Percentiles rank a stretch among this genome's conserved stretches.
Conservation (phyloP, 163 green algal genomes). For the Picocystis sp. region DNA sequence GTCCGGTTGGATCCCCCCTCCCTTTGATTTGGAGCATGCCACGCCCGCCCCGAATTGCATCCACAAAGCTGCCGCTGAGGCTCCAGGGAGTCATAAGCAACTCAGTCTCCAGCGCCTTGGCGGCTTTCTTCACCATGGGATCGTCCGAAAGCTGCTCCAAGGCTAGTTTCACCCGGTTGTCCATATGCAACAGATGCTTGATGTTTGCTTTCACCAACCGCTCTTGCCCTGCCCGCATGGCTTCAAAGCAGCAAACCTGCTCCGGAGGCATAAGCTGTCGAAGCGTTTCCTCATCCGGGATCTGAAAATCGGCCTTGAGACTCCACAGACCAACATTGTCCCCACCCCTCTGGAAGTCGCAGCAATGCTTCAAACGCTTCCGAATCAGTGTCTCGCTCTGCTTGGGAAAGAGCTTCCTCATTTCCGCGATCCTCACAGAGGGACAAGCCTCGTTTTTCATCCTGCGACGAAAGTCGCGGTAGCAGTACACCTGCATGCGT, state of each 20-base stretch:
- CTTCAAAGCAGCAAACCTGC: constrained; percentile 23
- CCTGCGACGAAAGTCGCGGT: constrained; percentile 1
- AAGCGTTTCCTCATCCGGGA: constrained; percentile 29
- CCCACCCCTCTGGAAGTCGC: constrained; percentile 1
- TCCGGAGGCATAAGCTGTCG: constrained; percentile 32
- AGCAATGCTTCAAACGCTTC: constrained; percentile 4
- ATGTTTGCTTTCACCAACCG: constrained; percentile 17
- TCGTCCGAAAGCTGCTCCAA: constrained; percentile 23
- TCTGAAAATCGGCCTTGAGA: constrained; percentile 6
- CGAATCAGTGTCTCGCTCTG: constrained; percentile 5
- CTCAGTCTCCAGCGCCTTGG: constrained; percentile 19
- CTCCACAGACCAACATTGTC: constrained; percentile 1
- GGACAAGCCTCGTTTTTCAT: not conserved
- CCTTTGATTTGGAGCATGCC: constrained; percentile 16
- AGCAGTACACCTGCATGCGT: constrained; percentile 10
- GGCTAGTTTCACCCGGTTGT: constrained; percentile 18
- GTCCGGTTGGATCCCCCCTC: constrained; percentile 22
- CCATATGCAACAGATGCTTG: constrained; percentile 8
- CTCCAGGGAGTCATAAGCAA: constrained; percentile 24
- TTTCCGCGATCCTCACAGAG: not conserved
- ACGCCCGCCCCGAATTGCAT: constrained; percentile 12
- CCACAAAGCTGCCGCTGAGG: constrained; percentile 26
- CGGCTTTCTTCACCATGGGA: constrained; percentile 7
- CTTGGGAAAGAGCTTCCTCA: constrained; percentile 7
- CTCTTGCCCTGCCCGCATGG: constrained; percentile 16